Percentiles rank a stretch among this genome's conserved stretches.
These are phyloP conservation scores for Punctularia strigosozonata DNA, from an alignment of 768 basidiomycete genomes.

Conservation along the genomic window DNA sequence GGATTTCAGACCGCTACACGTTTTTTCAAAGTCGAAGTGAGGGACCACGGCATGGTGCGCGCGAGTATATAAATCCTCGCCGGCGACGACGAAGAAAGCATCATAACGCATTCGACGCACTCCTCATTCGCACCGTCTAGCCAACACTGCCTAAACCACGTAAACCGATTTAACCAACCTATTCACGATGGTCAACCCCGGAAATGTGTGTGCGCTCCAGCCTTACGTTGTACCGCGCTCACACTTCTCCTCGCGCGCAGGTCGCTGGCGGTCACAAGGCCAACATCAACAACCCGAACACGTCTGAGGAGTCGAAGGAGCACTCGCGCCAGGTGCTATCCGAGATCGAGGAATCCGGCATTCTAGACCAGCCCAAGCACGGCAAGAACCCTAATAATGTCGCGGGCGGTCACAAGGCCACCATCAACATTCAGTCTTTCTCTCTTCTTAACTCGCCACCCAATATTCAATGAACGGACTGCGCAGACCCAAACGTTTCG, in stretches of 20 bases:
- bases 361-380: neutral
- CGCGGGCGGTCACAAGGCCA: neutral
- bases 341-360: conserved; percentile 1
- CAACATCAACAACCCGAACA: conserved; percentile 6
- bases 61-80: too few relatives aligned
- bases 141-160: too few relatives aligned
- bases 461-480: conserved; percentile 7
- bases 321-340: conserved; percentile 4
- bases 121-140: too few relatives aligned
- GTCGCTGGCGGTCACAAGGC: conserved; percentile 3
- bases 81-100: too few relatives aligned
- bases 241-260: neutral
- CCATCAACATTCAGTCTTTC: neutral
- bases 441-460: neutral
- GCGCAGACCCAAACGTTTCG: conserved; percentile 15
- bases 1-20: too few relatives aligned
- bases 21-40: too few relatives aligned
- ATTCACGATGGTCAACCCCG: conserved; percentile 1
- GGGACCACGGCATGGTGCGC: too few relatives aligned
- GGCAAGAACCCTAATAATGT: neutral
- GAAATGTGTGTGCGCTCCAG: neutral
- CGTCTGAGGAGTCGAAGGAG: conserved; percentile 7
- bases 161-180: too few relatives aligned
- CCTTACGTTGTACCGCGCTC: neutral
- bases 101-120: too few relatives aligned